A percentile compares a stretch with the other conserved stretches of the same genome.
phyloP scores from a whole-genome alignment of 345 rosid genomes.

The Litchi chinensis region DNA sequence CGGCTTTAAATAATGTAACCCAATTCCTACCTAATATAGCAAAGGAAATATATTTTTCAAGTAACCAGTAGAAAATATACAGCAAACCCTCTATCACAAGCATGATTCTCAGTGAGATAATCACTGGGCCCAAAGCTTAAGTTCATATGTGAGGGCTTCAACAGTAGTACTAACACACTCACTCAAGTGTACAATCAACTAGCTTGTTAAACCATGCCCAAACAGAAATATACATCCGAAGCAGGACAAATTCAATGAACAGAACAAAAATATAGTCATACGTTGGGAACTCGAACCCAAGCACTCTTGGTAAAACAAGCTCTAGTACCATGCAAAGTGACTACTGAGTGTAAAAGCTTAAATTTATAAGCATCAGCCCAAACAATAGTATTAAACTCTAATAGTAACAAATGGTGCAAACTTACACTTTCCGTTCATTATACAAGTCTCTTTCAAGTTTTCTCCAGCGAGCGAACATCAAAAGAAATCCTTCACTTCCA shows the following conservation, averaged over 20 bases:
- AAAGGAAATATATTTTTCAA: neutral
- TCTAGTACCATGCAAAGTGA: neutral
- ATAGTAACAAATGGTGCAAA: constrained; percentile 20
- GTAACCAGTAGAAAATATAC: neutral
- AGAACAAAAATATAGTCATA: no score
- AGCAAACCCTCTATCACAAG: no score
- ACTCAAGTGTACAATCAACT: neutral
- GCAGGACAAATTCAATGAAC: neutral
- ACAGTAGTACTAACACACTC: neutral
- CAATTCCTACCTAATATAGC: no score
- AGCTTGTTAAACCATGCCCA: neutral
- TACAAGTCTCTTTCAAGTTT: constrained; percentile 98
- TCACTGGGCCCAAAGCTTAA: neutral
- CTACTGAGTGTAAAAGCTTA: neutral
- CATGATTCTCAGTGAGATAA: neutral
- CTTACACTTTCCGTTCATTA: constrained; percentile 95
- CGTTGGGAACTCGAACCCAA: neutral
- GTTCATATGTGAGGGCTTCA: neutral
- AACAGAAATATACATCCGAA: neutral
- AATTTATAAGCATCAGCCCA: neutral
- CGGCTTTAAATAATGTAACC: no score
- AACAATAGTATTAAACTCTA: neutral
- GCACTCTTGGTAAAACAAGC: neutral
- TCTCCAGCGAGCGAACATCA: constrained; percentile 99
- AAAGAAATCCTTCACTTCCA: constrained; percentile 97